These are phyloP conservation scores for Colletotrichum falcatum DNA, from an alignment of 2,329 filamentous ascomycete species.

Conservation along the genomic window DNA sequence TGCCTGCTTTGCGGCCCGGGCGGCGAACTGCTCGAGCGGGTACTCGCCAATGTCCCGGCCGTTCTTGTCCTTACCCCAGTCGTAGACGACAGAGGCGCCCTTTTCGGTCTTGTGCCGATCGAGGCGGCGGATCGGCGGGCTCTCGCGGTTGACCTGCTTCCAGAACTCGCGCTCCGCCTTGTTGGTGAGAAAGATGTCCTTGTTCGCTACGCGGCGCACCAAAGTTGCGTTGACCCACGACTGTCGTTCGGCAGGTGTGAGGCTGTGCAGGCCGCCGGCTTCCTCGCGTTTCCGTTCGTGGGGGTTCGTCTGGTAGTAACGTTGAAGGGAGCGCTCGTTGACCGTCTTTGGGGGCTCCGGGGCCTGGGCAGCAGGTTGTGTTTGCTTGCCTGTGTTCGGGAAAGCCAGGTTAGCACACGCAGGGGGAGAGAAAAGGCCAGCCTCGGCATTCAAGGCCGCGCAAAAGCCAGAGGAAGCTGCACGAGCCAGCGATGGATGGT, in stretches of 20 bases:
- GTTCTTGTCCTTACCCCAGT: constrained; percentile 64
- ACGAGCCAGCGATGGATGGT: constrained; percentile 31
- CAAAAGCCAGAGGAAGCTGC: neutral
- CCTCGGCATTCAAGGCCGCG: neutral
- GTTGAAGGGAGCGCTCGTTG: constrained; percentile 60
- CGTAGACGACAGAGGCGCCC: constrained; percentile 47
- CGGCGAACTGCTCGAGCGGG: constrained; percentile 58
- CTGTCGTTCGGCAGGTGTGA: constrained; percentile 62
- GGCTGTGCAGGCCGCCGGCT: constrained; percentile 57
- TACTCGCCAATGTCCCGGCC: constrained; percentile 64
- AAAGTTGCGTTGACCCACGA: constrained; percentile 62
- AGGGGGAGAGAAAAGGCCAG: constrained; percentile 29
- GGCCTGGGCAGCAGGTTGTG: constrained; percentile 43
- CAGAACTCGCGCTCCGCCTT: constrained; percentile 69
- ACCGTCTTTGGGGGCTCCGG: constrained; percentile 57
- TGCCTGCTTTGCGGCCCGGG: constrained; percentile 55
- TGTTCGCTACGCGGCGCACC: constrained; percentile 55
- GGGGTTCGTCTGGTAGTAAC: constrained; percentile 64
- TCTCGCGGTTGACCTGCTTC: constrained; percentile 66
- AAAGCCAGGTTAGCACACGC: constrained; percentile 1
- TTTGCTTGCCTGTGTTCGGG: constrained; percentile 43
- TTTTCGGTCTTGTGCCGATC: constrained; percentile 39
- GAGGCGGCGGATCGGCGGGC: constrained; percentile 61
- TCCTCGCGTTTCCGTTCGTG: constrained; percentile 59
- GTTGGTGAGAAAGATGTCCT: constrained; percentile 52